These are phyloP conservation scores for Thymus quinquecostatus DNA, from an alignment of 257 asterid species.

Conservation along the genomic window DNA sequence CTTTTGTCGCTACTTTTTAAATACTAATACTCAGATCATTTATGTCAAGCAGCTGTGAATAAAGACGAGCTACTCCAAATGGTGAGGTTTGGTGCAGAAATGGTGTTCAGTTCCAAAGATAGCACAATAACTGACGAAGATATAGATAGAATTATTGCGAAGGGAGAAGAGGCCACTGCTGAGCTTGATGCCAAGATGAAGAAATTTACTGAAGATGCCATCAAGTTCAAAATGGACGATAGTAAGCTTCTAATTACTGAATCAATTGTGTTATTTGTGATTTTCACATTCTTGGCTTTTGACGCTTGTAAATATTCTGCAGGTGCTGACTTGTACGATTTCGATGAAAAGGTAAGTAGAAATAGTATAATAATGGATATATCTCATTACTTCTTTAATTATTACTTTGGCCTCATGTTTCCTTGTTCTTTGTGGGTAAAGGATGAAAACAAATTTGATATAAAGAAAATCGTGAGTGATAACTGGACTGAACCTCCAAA, in stretches of 20 bases:
- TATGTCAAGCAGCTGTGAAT: slow-evolving; percentile 73
- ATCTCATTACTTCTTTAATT: not conserved
- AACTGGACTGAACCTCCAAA: slow-evolving; percentile 93
- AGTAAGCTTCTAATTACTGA: slow-evolving; percentile 50
- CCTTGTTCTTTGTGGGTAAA: slow-evolving; percentile 32
- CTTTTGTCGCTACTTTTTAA: slow-evolving; percentile 23
- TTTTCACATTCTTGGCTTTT: slow-evolving; percentile 27
- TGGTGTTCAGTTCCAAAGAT: slow-evolving; percentile 99
- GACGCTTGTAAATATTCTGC: slow-evolving; percentile 47
- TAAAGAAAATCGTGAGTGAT: slow-evolving; percentile 92
- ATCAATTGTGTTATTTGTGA: slow-evolving; percentile 3
- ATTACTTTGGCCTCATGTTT: slow-evolving; percentile 21
- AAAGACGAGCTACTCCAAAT: slow-evolving; percentile 97
- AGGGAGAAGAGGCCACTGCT: slow-evolving; percentile 99
- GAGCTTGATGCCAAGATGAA: slow-evolving; percentile 99
- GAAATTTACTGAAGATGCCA: slow-evolving; percentile 97
- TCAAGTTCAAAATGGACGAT: slow-evolving; percentile 95
- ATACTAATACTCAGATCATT: slow-evolving; percentile 35
- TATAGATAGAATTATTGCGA: slow-evolving; percentile 96
- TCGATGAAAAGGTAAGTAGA: slow-evolving; percentile 78
- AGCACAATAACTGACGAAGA: slow-evolving; percentile 99
- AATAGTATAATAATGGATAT: slow-evolving; percentile 15
- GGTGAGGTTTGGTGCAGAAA: slow-evolving; percentile 99
- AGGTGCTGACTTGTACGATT: slow-evolving; percentile 96
- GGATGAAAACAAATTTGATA: slow-evolving; percentile 87